Evolutionary conservation across 352 stramenopile genomes (phyloP).

Genomic region (Phytopythium montanum): DNA sequence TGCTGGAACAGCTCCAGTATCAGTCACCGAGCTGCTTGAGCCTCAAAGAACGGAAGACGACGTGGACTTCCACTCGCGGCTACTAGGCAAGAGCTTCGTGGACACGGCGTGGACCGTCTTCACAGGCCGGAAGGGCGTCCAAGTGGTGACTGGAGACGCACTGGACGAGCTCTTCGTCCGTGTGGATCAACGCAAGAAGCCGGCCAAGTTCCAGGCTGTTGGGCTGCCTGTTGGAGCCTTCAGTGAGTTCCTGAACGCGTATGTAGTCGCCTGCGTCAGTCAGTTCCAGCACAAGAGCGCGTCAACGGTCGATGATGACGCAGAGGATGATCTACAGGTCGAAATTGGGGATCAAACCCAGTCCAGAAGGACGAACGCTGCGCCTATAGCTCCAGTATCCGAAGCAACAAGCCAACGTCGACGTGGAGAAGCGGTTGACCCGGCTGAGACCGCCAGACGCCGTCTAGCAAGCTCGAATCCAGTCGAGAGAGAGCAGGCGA

Average conservation of each 20-base stretch:
- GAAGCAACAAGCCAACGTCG: background rate
- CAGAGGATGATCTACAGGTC: background rate
- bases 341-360: background rate
- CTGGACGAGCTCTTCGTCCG: conserved; percentile 33
- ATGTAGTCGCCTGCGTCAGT: conserved; percentile 42
- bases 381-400: background rate
- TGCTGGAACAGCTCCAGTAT: background rate
- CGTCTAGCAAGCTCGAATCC: background rate
- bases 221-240: conserved; percentile 48
- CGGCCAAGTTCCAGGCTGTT: conserved; percentile 19
- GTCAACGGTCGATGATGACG: background rate
- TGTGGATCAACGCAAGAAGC: conserved; percentile 50
- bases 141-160: conserved; percentile 23
- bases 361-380: background rate
- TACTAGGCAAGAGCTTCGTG: conserved; percentile 63
- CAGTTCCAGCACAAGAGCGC: conserved; percentile 11
- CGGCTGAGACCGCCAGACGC: background rate
- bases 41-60: conserved; percentile 30
- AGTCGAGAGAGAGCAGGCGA: background rate
- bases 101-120: conserved; percentile 54
- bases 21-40: background rate
- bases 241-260: conserved; percentile 51
- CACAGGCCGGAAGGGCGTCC: conserved; percentile 21
- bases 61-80: conserved; percentile 50
- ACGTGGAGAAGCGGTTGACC: background rate